Base-by-base conservation (phyloP, 768 basidiomycete genomes). In the Termitomyces sp. region DNA sequence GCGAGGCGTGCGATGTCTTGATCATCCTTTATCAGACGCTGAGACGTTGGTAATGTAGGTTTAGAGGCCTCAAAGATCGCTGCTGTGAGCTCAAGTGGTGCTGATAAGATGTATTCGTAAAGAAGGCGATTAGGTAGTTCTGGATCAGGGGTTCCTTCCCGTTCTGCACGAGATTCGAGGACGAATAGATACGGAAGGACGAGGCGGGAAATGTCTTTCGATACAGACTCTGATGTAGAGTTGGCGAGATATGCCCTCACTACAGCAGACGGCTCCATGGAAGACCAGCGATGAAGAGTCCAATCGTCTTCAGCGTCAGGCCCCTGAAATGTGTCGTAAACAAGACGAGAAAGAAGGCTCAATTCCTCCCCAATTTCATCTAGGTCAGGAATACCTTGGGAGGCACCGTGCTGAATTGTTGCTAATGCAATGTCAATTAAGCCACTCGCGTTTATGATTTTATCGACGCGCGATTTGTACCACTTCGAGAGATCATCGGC, bases 111-210 rank as follows among this genome's bases (percentile, higher is more conserved):
- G 64, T 88, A 91, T 52, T 93, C 83, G 66, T 89, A 82, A 16
- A 93, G 79, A 6, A 88, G 69, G 18, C 85, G 85, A 6, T 74
- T 81, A 27, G 83, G 82, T n/a, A 95, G 74, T 16, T 70, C 69
- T 16, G 86, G 79, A 68, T 95, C 89, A 0, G 91, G 84, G 11
- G 70, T 68, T 16, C 93, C 92, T 16, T 82, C 73, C 24, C 95
- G 88, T 72, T 98, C 95, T 47, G 87, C 84, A 22, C 89, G 87
- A 22, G 93, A 81, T 71, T 98, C 95, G 31, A 98, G 79, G 24
- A 98, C 93, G 64, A 89, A 95, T 0, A 98, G 82, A 70, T 97
- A 99, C 3, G 96, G 96, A 72, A 94, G 79, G 37, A 96, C 91
- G 37, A 97, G 85, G 33, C 79, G 81, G 24, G 79, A 74, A 44